Percentiles rank a stretch among this genome's conserved stretches.
Evolutionary conservation across 495 filamentous ascomycete species (phyloP).

Genomic region (Entonaema liquescens): DNA sequence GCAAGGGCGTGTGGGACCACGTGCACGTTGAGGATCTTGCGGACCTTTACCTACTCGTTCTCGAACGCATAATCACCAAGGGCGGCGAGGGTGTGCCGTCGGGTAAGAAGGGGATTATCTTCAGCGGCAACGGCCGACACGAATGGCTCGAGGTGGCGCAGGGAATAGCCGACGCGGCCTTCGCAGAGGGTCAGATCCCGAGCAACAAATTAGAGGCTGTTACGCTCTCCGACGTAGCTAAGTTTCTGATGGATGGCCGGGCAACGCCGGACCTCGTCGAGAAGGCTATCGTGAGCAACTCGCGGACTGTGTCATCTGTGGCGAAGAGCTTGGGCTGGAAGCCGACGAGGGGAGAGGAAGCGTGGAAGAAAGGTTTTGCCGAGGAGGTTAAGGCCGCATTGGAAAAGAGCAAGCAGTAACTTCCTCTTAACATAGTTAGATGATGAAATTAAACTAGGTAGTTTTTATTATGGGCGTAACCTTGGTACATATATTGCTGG

Average conservation of each 20-base stretch:
- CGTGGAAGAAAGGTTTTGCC: constrained; percentile 35
- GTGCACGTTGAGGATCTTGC: constrained; percentile 59
- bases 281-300: constrained; percentile 46
- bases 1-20: constrained; percentile 56
- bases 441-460: not conserved
- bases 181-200: constrained; percentile 45
- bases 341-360: constrained; percentile 47
- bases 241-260: constrained; percentile 30
- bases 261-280: constrained; percentile 43
- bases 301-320: constrained; percentile 43
- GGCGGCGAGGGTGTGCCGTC: constrained; percentile 48
- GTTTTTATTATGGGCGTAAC: too few relatives aligned
- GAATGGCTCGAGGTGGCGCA: constrained; percentile 52
- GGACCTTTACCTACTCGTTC: constrained; percentile 49
- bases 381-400: constrained; percentile 34
- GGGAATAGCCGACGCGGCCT: constrained; percentile 49
- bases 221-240: constrained; percentile 47
- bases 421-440: too few relatives aligned
- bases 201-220: constrained; percentile 45
- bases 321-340: constrained; percentile 53
- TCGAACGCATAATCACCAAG: constrained; percentile 41
- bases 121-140: constrained; percentile 52
- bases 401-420: not conserved
- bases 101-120: constrained; percentile 57
- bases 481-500: too few relatives aligned